Conservation (phyloP, 2,329 filamentous ascomycete genomes). For the Hypomyces rosellus region DNA sequence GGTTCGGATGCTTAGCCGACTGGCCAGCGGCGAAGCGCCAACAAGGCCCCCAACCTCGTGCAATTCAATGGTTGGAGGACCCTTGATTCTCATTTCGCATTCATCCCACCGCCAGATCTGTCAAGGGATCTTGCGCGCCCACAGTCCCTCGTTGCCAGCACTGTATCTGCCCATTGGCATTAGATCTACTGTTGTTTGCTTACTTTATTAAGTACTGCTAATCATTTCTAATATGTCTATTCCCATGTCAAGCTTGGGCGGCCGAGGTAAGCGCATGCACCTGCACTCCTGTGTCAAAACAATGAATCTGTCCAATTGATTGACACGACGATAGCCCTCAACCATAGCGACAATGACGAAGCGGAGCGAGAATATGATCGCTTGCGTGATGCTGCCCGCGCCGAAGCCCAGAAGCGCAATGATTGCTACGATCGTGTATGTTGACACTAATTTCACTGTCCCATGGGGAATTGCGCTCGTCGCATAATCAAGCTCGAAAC, state of each 20-base stretch:
- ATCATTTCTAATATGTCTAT: conserved; percentile 24
- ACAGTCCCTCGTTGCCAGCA: background rate
- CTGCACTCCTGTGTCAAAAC: background rate
- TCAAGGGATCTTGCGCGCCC: background rate
- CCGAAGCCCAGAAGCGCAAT: conserved; percentile 72
- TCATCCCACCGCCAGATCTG: background rate
- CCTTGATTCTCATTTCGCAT: background rate
- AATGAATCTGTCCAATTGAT: conserved; percentile 1
- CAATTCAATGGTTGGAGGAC: background rate
- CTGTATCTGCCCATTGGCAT: background rate
- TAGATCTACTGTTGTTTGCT: too few species aligned
- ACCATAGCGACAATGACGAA: conserved; percentile 59
- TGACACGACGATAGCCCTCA: conserved; percentile 55
- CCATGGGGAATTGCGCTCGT: background rate
- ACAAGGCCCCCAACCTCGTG: conserved; percentile 1
- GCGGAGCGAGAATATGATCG: conserved; percentile 88
- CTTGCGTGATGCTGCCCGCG: conserved; percentile 73
- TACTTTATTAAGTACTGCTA: background rate
- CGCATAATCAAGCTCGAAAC: background rate
- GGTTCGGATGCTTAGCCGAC: conserved; percentile 8
- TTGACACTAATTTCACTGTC: conserved; percentile 11
- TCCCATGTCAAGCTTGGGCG: conserved; percentile 34
- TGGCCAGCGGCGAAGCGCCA: background rate
- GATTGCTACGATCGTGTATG: conserved; percentile 68
- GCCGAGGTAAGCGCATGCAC: conserved; percentile 29